A percentile compares a stretch with the other conserved stretches of the same genome.
Evolutionary conservation across 2,329 filamentous ascomycete genomes (phyloP).

Genomic region (Penicillium frequentans): DNA sequence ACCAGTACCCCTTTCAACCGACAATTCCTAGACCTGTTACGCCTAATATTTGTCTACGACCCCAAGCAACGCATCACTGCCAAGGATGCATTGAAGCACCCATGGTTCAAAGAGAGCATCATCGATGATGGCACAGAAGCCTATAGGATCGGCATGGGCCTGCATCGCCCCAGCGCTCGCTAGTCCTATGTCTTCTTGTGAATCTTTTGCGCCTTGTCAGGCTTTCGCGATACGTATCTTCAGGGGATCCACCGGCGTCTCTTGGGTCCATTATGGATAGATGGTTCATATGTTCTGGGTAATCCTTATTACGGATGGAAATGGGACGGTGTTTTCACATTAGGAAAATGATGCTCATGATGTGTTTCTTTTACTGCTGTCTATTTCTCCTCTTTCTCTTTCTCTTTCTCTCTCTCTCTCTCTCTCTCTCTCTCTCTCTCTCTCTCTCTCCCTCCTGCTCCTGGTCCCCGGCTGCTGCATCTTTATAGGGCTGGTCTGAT

Average conservation of each 20-base stretch:
- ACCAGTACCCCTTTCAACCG: conserved; percentile 60
- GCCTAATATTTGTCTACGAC: conserved; percentile 66
- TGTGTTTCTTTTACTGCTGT: conserved; percentile 15
- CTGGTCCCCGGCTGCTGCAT: background rate
- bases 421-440: conserved; percentile 3
- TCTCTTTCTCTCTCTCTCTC: background rate
- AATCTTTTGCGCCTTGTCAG: background rate
- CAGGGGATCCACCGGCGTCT: conserved; percentile 16
- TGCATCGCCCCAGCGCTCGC: conserved; percentile 30
- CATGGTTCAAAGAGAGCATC: conserved; percentile 65
- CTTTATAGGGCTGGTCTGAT: conserved; percentile 4
- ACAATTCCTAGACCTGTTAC: conserved; percentile 62
- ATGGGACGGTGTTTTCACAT: conserved; percentile 19
- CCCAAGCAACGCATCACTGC: conserved; percentile 65
- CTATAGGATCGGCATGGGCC: conserved; percentile 54
- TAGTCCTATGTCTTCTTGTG: conserved; percentile 2
- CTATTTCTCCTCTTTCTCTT: conserved; percentile 8
- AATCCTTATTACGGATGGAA: conserved; percentile 21
- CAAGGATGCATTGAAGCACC: conserved; percentile 64
- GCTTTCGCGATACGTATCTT: conserved; percentile 3
- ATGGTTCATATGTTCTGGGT: conserved; percentile 23
- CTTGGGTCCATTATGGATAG: conserved; percentile 22
- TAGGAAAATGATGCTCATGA: conserved; percentile 26
- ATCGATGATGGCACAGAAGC: conserved; percentile 68
- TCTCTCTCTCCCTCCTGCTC: background rate